phyloP scores from a whole-genome alignment of 345 rosid genomes.

The Aethionema arabicum region DNA sequence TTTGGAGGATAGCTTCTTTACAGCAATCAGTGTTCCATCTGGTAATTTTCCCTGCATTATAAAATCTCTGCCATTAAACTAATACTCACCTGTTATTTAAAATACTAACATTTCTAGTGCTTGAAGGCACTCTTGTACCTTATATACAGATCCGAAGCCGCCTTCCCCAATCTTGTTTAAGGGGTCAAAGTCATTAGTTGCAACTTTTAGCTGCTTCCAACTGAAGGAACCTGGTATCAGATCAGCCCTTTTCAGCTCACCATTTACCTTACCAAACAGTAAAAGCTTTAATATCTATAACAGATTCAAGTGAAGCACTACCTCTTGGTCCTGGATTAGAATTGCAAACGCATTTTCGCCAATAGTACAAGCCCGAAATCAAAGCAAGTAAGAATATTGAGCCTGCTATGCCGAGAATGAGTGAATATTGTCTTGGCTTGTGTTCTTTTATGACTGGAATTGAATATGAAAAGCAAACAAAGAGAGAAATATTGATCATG shows the following conservation, averaged over 20 bases:
- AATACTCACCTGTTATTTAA: not conserved
- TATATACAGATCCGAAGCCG: conserved; percentile 38
- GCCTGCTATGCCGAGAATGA: conserved; percentile 37
- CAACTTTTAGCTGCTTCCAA: conserved; percentile 29
- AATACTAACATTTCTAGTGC: not conserved
- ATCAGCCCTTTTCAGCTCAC: conserved; percentile 16
- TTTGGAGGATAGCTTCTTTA: conserved; percentile 43
- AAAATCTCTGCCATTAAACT: too few relatives aligned
- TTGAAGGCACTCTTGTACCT: not conserved
- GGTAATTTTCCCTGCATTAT: conserved; percentile 29
- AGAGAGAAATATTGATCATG: not conserved
- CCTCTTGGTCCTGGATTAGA: conserved; percentile 15
- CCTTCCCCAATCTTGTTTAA: conserved; percentile 39
- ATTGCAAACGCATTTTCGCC: conserved; percentile 34
- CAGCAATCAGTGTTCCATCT: conserved; percentile 39
- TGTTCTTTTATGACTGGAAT: conserved; percentile 19
- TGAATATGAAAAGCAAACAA: not conserved
- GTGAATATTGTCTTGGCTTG: conserved; percentile 11
- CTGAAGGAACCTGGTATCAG: conserved; percentile 25
- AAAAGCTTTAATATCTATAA: conserved; percentile 1
- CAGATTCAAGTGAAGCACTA: not conserved
- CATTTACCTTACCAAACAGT: not conserved
- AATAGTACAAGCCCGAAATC: conserved; percentile 32
- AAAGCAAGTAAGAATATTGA: conserved; percentile 32
- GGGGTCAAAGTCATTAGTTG: conserved; percentile 30